Percentiles rank a stretch among this genome's conserved stretches.
These are phyloP conservation scores for Penicillium digitatum DNA, from an alignment of 2,329 filamentous ascomycete species.

Conservation along the genomic window DNA sequence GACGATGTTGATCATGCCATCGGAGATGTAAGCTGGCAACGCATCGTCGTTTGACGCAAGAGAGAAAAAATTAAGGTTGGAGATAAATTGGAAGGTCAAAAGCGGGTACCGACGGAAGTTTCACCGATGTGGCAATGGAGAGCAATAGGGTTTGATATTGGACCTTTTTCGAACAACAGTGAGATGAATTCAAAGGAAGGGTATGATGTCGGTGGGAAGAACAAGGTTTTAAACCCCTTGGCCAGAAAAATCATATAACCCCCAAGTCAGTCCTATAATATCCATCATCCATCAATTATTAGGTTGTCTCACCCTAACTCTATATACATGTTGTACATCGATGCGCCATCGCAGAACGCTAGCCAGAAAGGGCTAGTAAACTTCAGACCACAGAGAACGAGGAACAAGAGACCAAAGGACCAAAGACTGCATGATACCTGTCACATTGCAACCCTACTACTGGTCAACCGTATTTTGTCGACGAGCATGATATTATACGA, in stretches of 20 bases:
- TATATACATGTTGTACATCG: not conserved
- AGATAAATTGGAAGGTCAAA: constrained; percentile 18
- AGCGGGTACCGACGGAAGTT: constrained; percentile 26
- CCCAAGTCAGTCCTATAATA: not conserved
- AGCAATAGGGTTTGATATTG: not conserved
- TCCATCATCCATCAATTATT: too few relatives aligned
- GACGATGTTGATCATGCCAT: not conserved
- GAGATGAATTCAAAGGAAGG: too few relatives aligned
- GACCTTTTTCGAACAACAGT: not conserved
- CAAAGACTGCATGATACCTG: not conserved
- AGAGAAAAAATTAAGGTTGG: constrained; percentile 19
- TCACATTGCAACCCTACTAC: not conserved
- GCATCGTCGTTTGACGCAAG: constrained; percentile 2
- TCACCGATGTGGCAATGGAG: constrained; percentile 15
- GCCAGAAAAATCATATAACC: not conserved
- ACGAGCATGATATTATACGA: not conserved
- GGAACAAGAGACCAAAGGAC: not conserved
- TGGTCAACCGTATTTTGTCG: not conserved
- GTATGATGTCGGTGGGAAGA: not conserved
- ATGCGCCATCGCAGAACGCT: not conserved
- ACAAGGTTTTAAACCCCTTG: not conserved
- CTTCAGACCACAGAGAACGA: not conserved
- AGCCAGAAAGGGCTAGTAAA: not conserved
- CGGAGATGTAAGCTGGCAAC: not conserved
- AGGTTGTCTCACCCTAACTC: not conserved